Evolutionary conservation across 306 rosid genomes (phyloP), one percentile per base, ranked within the genome.

Genomic region (Cucumis hystrix): DNA sequence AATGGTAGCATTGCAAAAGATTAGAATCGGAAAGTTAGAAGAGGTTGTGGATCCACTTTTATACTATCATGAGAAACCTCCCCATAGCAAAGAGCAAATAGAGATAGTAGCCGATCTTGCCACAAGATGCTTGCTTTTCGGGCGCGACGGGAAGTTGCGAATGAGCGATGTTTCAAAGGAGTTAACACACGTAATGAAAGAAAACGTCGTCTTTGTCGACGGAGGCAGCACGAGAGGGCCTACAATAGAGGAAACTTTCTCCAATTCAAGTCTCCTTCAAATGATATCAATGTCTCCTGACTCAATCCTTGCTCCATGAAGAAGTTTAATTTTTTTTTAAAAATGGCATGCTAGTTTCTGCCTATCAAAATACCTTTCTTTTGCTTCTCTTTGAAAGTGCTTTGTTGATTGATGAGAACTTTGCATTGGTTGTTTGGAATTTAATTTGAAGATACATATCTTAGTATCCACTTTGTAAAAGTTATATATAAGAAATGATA

Each of bases 241-340:
- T 76, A 82, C 84, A 39, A 68, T 94, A 61, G 93, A 95, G 66
- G 99, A 92, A 79, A 95, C 97, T 30, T 95, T 95, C 84, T 95
- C 99, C 5, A 95, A 95, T 82, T 95, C 99, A 8, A 92, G 97
- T 83, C 92, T 95, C 71, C 99, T 95, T 75, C 99, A 92, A 85
- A 95, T 95, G 99, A 91, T 95, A 75, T 95, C 99, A n/a, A 87
- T 88, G 97, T 92, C 99, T 78, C 99, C 99, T 78, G 97, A 95
- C 80, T 92, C 99, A 37, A 78, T 87, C 85, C 65, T 87, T 80
- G 80, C 86, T 78, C 91, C 90, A 80, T 91, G 88, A 49, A 71
- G 12, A 41, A 4, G 3, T 11, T 43, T 33, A 41, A 6, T 69
- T 21, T n/a, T n/a, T n/a, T n/a, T n/a, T 1, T 35, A 8, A 6